Evolutionary conservation across 257 asterid species (phyloP).

Genomic region (Solanum chaucha): DNA sequence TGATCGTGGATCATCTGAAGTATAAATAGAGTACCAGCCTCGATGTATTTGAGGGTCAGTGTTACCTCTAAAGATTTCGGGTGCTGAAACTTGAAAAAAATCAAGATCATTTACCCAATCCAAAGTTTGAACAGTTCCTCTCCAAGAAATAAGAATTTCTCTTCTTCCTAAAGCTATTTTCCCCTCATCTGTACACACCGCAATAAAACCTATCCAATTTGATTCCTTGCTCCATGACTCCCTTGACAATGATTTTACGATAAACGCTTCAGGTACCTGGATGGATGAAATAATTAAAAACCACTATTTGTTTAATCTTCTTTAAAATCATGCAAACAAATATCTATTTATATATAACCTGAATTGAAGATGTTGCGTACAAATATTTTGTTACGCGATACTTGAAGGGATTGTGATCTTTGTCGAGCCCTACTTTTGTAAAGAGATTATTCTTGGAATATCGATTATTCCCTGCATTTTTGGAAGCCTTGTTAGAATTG

Average conservation of each 20-base stretch:
- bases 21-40: conserved; percentile 24
- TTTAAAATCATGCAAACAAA: too few species aligned
- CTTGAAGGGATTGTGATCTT: conserved; percentile 19
- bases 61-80: conserved; percentile 13
- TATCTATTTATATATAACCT: neutral
- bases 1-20: conserved; percentile 3
- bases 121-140: neutral
- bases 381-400: conserved; percentile 30
- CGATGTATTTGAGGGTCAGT: conserved; percentile 2
- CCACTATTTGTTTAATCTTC: neutral
- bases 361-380: conserved; percentile 32
- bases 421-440: conserved; percentile 16
- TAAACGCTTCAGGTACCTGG: neutral
- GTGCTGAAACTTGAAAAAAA: conserved; percentile 8
- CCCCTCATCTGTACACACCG: conserved; percentile 7
- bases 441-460: conserved; percentile 22
- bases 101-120: conserved; percentile 45
- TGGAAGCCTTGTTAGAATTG: conserved; percentile 20
- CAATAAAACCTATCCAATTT: conserved; percentile 46
- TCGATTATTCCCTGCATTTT: conserved; percentile 13
- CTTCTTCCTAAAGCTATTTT: conserved; percentile 40
- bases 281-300: neutral
- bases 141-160: conserved; percentile 24
- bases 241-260: neutral
- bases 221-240: conserved; percentile 22